Conservation (phyloP, 257 asterid genomes). For the Striga asiatica region DNA sequence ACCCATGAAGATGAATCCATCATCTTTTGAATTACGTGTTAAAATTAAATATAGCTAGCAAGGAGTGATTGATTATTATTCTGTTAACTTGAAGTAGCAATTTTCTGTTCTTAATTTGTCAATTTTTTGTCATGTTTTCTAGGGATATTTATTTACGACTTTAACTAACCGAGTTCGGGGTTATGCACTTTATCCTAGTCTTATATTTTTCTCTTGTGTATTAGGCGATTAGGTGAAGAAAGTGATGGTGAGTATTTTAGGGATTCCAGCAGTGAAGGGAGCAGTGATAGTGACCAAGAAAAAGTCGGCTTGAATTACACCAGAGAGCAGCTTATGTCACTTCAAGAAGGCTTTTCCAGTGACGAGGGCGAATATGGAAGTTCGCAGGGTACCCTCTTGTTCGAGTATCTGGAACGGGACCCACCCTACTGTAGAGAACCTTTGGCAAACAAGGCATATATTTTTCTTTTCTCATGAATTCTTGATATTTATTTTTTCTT, state of each 20-base stretch:
- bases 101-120: not conserved
- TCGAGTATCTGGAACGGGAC: conserved; percentile 65
- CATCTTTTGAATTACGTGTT: not conserved
- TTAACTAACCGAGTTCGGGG: too few relatives aligned
- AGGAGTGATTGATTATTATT: not conserved
- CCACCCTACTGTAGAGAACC: conserved; percentile 80
- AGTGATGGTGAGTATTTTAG: conserved; percentile 69
- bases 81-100: not conserved
- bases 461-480: not conserved
- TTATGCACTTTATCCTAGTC: not conserved
- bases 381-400: conserved; percentile 61
- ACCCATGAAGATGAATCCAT: not conserved
- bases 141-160: too few relatives aligned
- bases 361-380: conserved; percentile 82
- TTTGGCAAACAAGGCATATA: conserved; percentile 48
- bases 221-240: conserved; percentile 75
- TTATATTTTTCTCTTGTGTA: conserved; percentile 7
- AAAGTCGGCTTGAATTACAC: conserved; percentile 35
- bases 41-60: not conserved
- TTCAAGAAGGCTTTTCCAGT: conserved; percentile 76
- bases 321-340: conserved; percentile 33
- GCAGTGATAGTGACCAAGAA: conserved; percentile 85
- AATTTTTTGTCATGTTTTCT: too few relatives aligned
- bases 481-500: not conserved
- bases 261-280: conserved; percentile 88